Base-by-base conservation (phyloP, 23 red algal species). In the Gracilaria vermiculophylla region DNA sequence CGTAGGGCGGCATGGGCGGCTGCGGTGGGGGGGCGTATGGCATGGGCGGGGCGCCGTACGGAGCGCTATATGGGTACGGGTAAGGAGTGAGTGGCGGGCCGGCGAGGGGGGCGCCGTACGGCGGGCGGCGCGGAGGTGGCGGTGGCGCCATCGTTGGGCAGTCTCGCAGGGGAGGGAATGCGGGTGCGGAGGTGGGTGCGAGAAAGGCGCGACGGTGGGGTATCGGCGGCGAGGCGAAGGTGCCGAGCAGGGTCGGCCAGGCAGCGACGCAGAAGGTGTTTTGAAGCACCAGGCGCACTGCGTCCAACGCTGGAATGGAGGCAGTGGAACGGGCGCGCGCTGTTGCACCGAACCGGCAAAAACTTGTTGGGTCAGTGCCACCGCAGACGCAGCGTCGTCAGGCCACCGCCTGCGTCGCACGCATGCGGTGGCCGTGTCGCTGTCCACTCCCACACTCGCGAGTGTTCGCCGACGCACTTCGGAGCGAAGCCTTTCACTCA, bases 1-100 rank as follows among this genome's bases (percentile, higher is more conserved):
- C 29, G 58, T 40, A 36, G 42, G 44, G 25, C 39, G 67, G 39
- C 42, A 6, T 5, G 55, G 55, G 55, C n/a, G n/a, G 27, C 25
- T 27, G 27, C n/a, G 55, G 67, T 40, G 67, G 67, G 1, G 67
- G 37, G 40, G 37, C 67, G 42, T 73, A 73, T 1, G 67, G 67
- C 10, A 33, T 4, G 35, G 64, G 67, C 67, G 67, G 67, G 1
- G 67, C 67, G 40, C 67, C 67, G 42, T 73, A 73, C 4, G 67
- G 67, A 23, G 67, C 67, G 67, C 67, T 73, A 40, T 73, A 73
- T 20, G 67, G 37, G 42, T 73, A 73, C 32, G 67, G 67, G 67
- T 73, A 73, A 3, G 67, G 33, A 10, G 67, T 47, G 37, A 73
- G 67, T 40, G 67, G 67, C 67, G 67, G 67, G n/a, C 67, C 67